Conservation (phyloP, 306 rosid species). For the Sicyos baderoa region DNA sequence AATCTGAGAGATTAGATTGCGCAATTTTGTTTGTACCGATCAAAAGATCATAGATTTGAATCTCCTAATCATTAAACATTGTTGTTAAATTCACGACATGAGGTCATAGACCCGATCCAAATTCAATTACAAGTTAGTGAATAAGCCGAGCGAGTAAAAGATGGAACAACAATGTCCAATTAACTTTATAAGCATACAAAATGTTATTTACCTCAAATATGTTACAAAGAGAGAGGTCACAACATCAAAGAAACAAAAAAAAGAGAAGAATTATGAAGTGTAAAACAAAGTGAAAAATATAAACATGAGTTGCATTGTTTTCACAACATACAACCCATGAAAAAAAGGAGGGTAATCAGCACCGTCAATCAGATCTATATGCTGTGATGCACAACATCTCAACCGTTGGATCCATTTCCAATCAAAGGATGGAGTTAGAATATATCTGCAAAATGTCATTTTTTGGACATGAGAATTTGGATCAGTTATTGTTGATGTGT, state of each 20-base stretch:
- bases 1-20: no score
- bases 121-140: no score
- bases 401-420: constrained; percentile 16
- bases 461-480: not conserved
- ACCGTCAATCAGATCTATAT: constrained; percentile 32
- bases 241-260: not conserved
- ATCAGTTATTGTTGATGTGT: not conserved
- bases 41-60: no score
- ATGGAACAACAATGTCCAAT: not conserved
- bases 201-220: constrained; percentile 39
- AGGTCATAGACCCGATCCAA: no score
- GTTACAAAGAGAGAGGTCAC: constrained; percentile 36
- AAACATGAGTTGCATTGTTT: constrained; percentile 56
- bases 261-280: not conserved
- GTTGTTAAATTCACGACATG: no score
- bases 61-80: no score
- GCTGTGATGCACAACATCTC: constrained; percentile 25
- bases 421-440: constrained; percentile 9
- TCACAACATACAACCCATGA: constrained; percentile 58
- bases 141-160: no score
- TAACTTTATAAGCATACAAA: constrained; percentile 21
- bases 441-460: constrained; percentile 32
- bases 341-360: constrained; percentile 33
- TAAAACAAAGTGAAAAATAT: constrained; percentile 20
- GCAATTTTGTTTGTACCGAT: no score